Evolutionary conservation across 2,329 filamentous ascomycete species (phyloP).

Genomic region (Pestalotiopsis sp.): DNA sequence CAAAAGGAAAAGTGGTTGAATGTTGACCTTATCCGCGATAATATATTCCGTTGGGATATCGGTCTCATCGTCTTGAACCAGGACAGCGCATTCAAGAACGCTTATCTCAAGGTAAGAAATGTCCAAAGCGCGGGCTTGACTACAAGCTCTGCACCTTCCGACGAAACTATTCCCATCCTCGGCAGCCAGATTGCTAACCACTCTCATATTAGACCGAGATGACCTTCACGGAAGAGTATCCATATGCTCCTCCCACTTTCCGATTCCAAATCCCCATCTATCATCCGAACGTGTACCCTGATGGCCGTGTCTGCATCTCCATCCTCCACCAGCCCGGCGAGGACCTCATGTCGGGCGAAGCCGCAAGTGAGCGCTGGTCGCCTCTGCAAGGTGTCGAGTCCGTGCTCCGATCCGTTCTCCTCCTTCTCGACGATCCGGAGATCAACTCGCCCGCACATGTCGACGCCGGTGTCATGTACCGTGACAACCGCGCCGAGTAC

Average conservation of each 20-base stretch:
- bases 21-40: slow-evolving; percentile 81
- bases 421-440: slow-evolving; percentile 91
- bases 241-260: slow-evolving; percentile 86
- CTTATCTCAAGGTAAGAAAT: slow-evolving; percentile 73
- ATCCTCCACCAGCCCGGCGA: slow-evolving; percentile 93
- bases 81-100: slow-evolving; percentile 88
- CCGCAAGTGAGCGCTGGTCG: slow-evolving; percentile 89
- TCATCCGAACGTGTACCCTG: slow-evolving; percentile 91
- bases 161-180: neutral
- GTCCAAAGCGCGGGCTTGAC: neutral
- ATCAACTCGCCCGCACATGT: slow-evolving; percentile 93
- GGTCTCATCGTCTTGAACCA: slow-evolving; percentile 91
- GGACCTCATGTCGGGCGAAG: slow-evolving; percentile 88
- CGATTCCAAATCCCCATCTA: slow-evolving; percentile 77
- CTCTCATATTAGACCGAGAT: slow-evolving; percentile 65
- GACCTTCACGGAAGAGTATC: slow-evolving; percentile 86
- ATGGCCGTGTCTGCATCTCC: slow-evolving; percentile 92
- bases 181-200: neutral
- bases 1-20: slow-evolving; percentile 92
- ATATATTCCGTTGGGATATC: slow-evolving; percentile 84
- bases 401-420: slow-evolving; percentile 87
- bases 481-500: slow-evolving; percentile 71
- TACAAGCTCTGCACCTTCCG: neutral
- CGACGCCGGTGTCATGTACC: slow-evolving; percentile 83
- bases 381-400: slow-evolving; percentile 93